Evolutionary conservation across 2,329 filamentous ascomycete genomes (phyloP).

Genomic region (Davidsoniella eucalypti): DNA sequence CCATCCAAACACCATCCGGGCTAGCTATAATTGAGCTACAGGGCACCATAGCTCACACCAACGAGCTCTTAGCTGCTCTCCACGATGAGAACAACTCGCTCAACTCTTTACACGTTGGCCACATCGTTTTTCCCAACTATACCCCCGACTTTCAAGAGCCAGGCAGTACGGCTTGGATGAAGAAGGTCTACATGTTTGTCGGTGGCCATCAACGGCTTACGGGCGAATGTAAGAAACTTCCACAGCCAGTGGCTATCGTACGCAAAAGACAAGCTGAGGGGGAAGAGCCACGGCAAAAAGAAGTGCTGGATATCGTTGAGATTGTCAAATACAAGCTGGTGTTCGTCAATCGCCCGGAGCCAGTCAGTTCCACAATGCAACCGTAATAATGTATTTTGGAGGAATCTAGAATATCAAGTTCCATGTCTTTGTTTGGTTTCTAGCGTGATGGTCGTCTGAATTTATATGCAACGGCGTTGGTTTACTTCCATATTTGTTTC

Average conservation of each 20-base stretch:
- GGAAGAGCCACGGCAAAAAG: constrained; percentile 22
- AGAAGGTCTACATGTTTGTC: constrained; percentile 71
- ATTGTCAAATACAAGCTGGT: constrained; percentile 75
- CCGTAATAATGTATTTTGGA: background rate
- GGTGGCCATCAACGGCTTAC: constrained; percentile 77
- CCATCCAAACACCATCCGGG: constrained; percentile 78
- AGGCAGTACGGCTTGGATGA: constrained; percentile 65
- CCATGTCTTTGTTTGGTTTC: no score
- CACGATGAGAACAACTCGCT: constrained; percentile 9
- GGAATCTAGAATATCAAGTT: no score
- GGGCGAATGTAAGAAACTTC: constrained; percentile 78
- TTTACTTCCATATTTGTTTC: background rate
- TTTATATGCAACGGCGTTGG: no score
- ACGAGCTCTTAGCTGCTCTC: constrained; percentile 31
- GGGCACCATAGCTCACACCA: constrained; percentile 54
- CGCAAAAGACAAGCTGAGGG: constrained; percentile 32
- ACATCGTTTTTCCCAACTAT: constrained; percentile 65
- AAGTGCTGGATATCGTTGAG: constrained; percentile 66
- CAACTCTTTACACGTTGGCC: constrained; percentile 42
- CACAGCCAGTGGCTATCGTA: constrained; percentile 64
- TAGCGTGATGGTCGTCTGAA: background rate
- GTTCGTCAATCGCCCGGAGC: constrained; percentile 73
- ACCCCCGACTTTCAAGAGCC: constrained; percentile 30
- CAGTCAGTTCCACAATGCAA: constrained; percentile 37
- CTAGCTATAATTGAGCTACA: constrained; percentile 85